Evolutionary conservation across 805 yeast species (phyloP).

Genomic region (Yamadazyma ubonensis): DNA sequence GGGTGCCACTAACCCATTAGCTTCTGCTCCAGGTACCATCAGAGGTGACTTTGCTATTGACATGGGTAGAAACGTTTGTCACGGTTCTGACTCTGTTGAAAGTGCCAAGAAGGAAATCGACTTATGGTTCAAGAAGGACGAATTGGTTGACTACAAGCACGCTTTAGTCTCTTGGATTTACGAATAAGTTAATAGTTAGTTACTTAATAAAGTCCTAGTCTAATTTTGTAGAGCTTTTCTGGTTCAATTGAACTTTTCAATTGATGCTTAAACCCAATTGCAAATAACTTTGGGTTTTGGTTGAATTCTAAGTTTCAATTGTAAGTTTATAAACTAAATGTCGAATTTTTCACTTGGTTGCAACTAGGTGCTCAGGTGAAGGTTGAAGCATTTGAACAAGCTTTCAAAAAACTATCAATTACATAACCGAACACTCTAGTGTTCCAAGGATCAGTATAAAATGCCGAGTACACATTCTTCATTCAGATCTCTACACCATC

Average conservation of each 20-base stretch:
- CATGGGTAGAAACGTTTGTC: conserved; percentile 98
- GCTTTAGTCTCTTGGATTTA: conserved; percentile 86
- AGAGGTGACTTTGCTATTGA: conserved; percentile 99
- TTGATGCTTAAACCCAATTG: too few species aligned
- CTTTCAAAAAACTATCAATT: too few species aligned
- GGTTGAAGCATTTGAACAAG: too few species aligned
- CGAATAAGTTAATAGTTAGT: conserved; percentile 54
- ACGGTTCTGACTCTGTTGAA: conserved; percentile 99
- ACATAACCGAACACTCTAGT: too few species aligned
- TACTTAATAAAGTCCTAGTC: neutral
- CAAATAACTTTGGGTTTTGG: too few species aligned
- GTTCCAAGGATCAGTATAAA: too few species aligned
- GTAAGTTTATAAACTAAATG: too few species aligned
- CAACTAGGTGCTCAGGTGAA: too few species aligned
- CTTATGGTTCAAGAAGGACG: conserved; percentile 98
- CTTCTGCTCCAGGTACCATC: conserved; percentile 98
- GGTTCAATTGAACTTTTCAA: too few species aligned
- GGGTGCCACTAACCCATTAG: conserved; percentile 99
- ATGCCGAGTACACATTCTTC: neutral
- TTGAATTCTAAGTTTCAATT: too few species aligned
- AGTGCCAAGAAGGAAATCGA: conserved; percentile 93
- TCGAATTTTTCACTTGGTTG: too few species aligned
- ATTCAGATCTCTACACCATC: neutral
- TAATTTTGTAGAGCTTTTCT: neutral
- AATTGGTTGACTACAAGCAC: conserved; percentile 88